Percentiles rank a stretch among this genome's conserved stretches.
phyloP scores from a whole-genome alignment of 2,329 filamentous ascomycete species.

The Beauveria brongniartii region DNA sequence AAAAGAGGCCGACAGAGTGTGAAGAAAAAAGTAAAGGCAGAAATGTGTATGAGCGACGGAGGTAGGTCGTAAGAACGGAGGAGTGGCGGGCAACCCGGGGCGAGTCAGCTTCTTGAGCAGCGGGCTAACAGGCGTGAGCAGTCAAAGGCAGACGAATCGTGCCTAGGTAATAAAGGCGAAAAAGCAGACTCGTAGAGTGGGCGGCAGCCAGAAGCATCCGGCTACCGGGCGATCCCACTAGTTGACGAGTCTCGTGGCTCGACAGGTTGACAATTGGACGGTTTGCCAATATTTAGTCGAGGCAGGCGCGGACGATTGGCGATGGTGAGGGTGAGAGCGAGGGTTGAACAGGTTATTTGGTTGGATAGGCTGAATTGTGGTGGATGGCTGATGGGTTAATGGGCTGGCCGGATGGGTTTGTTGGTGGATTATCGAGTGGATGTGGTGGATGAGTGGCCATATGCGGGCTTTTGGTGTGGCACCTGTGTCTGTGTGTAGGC shows the following conservation, averaged over 20 bases:
- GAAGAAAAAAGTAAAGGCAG: neutral
- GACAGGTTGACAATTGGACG: neutral
- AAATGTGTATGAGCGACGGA: neutral
- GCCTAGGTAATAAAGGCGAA: too few relatives aligned
- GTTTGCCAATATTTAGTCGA: neutral
- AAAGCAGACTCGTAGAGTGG: neutral
- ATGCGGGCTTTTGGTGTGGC: conserved; percentile 1
- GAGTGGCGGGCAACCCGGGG: conserved; percentile 9
- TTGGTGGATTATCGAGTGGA: conserved; percentile 3
- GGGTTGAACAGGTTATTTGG: neutral
- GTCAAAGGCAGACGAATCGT: neutral
- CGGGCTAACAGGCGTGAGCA: neutral
- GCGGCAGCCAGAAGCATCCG: conserved; percentile 4
- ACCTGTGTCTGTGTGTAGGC: neutral
- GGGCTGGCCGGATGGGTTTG: neutral
- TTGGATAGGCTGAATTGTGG: neutral
- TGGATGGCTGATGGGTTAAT: neutral
- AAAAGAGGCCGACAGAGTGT: neutral
- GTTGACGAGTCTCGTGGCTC: too few relatives aligned
- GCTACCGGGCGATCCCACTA: conserved; percentile 3
- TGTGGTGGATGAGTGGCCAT: neutral
- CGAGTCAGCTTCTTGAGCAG: conserved; percentile 9
- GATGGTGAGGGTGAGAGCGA: neutral
- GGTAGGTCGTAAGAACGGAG: neutral
- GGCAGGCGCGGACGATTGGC: too few relatives aligned